Evolutionary conservation across 2,329 filamentous ascomycete species (phyloP).

Genomic region (Alternaria novae-zelandiae): DNA sequence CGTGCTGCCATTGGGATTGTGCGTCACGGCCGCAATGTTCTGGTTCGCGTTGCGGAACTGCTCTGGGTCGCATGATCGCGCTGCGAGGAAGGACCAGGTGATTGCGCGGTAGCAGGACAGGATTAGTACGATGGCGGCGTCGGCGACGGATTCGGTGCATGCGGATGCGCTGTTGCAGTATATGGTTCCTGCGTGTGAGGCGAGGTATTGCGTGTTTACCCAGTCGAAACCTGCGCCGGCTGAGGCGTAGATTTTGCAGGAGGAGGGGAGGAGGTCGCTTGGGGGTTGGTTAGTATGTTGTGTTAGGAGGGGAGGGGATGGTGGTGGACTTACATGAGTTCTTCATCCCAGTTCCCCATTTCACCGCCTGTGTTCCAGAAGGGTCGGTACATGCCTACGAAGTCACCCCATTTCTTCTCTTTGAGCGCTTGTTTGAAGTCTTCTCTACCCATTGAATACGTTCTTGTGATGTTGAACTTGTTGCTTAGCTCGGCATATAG

Average conservation of each 20-base stretch:
- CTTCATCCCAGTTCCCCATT: slow-evolving; percentile 68
- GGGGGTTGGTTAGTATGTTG: neutral
- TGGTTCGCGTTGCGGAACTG: slow-evolving; percentile 66
- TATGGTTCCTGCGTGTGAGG: slow-evolving; percentile 63
- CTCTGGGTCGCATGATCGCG: slow-evolving; percentile 52
- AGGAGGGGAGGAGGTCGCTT: slow-evolving; percentile 53
- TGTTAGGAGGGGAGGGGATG: neutral
- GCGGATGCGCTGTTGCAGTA: slow-evolving; percentile 77
- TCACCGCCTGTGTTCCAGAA: slow-evolving; percentile 71
- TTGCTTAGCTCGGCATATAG: slow-evolving; percentile 47
- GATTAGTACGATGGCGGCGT: slow-evolving; percentile 72
- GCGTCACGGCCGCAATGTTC: slow-evolving; percentile 64
- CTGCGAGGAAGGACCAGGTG: slow-evolving; percentile 67
- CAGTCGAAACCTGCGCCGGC: slow-evolving; percentile 70
- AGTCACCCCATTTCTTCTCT: slow-evolving; percentile 51
- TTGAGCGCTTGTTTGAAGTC: slow-evolving; percentile 51
- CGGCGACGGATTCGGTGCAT: slow-evolving; percentile 74
- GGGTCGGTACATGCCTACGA: slow-evolving; percentile 60
- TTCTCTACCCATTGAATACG: slow-evolving; percentile 46
- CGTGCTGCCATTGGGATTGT: slow-evolving; percentile 66
- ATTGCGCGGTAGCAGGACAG: slow-evolving; percentile 73
- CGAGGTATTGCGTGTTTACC: slow-evolving; percentile 67
- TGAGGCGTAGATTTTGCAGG: slow-evolving; percentile 63
- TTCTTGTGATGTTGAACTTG: slow-evolving; percentile 50
- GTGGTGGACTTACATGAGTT: slow-evolving; percentile 55